phyloP scores from a whole-genome alignment of 1,284 basidiomycete genomes.

The Inonotus obliquus region DNA sequence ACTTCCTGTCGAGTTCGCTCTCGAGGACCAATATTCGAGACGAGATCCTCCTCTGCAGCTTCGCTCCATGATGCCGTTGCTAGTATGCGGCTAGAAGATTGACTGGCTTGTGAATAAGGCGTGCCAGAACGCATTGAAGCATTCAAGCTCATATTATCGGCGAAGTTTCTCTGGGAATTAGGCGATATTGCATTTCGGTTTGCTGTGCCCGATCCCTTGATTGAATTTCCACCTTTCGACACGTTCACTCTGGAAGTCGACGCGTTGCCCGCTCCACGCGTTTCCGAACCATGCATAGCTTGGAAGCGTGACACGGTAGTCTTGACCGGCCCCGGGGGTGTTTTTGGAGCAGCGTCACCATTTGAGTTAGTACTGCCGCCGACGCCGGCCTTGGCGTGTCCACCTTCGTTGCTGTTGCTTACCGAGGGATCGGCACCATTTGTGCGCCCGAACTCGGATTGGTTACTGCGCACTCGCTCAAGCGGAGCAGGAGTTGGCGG shows the following conservation, averaged over 20 bases:
- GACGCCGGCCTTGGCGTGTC: background rate
- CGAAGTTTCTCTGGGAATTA: constrained; percentile 43
- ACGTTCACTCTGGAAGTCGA: constrained; percentile 39
- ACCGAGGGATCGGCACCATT: constrained; percentile 11
- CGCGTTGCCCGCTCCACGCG: constrained; percentile 56
- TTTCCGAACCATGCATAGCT: constrained; percentile 61
- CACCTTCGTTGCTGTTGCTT: background rate
- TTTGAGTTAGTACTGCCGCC: constrained; percentile 28
- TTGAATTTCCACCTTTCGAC: constrained; percentile 32
- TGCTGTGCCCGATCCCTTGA: constrained; percentile 44
- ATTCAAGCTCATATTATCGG: constrained; percentile 49
- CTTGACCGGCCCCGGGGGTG: constrained; percentile 37
- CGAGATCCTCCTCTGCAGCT: constrained; percentile 91
- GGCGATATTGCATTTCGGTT: constrained; percentile 59
- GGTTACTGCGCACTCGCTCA: constrained; percentile 16
- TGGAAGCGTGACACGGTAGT: constrained; percentile 72
- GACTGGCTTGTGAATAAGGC: constrained; percentile 73
- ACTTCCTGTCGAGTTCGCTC: constrained; percentile 97
- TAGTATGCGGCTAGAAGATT: constrained; percentile 62
- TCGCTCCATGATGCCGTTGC: constrained; percentile 92
- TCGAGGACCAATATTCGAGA: constrained; percentile 86
- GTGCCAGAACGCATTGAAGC: constrained; percentile 70
- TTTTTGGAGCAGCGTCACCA: constrained; percentile 65
- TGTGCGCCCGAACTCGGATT: background rate
- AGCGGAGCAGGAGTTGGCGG: constrained; percentile 53